These are phyloP conservation scores for Lumnitzera racemosa DNA, from an alignment of 345 rosid genomes.

Conservation along the genomic window DNA sequence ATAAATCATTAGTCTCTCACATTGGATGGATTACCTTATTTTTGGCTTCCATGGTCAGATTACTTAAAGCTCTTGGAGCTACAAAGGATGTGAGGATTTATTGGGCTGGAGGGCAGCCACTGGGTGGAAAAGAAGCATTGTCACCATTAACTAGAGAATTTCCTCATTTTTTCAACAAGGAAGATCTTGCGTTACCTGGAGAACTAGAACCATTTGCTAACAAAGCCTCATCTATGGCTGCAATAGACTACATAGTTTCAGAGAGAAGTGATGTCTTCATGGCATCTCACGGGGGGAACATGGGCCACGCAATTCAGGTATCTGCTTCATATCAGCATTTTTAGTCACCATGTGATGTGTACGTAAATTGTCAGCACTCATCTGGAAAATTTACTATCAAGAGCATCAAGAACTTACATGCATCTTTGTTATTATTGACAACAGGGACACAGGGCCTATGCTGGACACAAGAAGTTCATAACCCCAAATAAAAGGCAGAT, in stretches of 20 bases:
- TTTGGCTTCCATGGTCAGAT: conserved; percentile 23
- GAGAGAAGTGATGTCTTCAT: conserved; percentile 85
- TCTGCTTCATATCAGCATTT: neutral
- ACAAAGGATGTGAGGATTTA: conserved; percentile 58
- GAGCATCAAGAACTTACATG: no score
- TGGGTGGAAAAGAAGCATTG: conserved; percentile 80
- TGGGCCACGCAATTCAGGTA: conserved; percentile 95
- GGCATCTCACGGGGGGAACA: conserved; percentile 99
- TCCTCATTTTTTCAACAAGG: conserved; percentile 69
- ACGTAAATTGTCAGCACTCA: neutral
- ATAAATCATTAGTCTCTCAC: no score
- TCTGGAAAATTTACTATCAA: no score
- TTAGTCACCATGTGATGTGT: neutral
- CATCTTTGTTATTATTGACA: conserved; percentile 10
- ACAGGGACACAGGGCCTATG: conserved; percentile 81
- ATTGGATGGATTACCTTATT: no score
- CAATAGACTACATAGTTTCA: conserved; percentile 75
- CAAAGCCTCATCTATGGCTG: conserved; percentile 84
- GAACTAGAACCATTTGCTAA: conserved; percentile 74
- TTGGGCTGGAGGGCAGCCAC: conserved; percentile 96
- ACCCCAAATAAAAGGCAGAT: conserved; percentile 92
- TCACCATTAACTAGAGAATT: conserved; percentile 55
- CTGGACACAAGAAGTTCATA: conserved; percentile 82
- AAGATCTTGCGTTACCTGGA: conserved; percentile 70
- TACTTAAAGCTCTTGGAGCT: conserved; percentile 93